Conservation (phyloP, 306 rosid genomes). For the Coriaria nepalensis region DNA sequence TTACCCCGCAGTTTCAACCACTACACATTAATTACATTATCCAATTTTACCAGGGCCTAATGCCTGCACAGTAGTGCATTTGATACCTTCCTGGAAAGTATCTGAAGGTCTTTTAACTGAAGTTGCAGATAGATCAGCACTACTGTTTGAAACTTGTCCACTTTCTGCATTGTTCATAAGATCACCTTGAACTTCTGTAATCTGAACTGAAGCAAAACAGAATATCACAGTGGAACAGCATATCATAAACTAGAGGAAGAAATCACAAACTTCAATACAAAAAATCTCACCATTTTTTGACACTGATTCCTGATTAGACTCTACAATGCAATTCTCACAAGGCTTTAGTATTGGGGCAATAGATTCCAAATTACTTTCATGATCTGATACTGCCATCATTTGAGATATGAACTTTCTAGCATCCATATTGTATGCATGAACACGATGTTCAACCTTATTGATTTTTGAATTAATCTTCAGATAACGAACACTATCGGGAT, state of each 20-base stretch:
- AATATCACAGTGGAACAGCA: slow-evolving; percentile 7
- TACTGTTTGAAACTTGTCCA: slow-evolving; percentile 21
- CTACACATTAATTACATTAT: too few species aligned
- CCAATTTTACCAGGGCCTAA: too few species aligned
- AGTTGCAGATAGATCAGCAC: slow-evolving; percentile 30
- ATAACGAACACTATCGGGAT: slow-evolving; percentile 70
- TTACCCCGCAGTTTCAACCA: too few species aligned
- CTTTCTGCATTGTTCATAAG: slow-evolving; percentile 15
- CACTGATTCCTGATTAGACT: slow-evolving; percentile 23
- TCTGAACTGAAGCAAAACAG: slow-evolving; percentile 40
- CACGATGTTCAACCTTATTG: slow-evolving; percentile 55
- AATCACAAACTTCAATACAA: slow-evolving; percentile 22
- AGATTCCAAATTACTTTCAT: slow-evolving; percentile 24
- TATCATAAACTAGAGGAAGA: slow-evolving; percentile 5
- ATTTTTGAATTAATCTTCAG: slow-evolving; percentile 67
- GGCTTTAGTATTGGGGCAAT: slow-evolving; percentile 15
- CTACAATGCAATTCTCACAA: slow-evolving; percentile 22
- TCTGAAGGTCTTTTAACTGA: slow-evolving; percentile 60
- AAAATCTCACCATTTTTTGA: slow-evolving; percentile 26
- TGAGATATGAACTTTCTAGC: slow-evolving; percentile 71
- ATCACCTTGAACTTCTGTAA: slow-evolving; percentile 21
- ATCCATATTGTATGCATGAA: slow-evolving; percentile 62
- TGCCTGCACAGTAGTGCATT: slow-evolving; percentile 8
- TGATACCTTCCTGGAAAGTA: slow-evolving; percentile 47
- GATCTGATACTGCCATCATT: slow-evolving; percentile 44